Percentiles rank a stretch among this genome's conserved stretches.
Evolutionary conservation across 805 yeast genomes (phyloP).

Genomic region (Scheffersomyces stipitis): DNA sequence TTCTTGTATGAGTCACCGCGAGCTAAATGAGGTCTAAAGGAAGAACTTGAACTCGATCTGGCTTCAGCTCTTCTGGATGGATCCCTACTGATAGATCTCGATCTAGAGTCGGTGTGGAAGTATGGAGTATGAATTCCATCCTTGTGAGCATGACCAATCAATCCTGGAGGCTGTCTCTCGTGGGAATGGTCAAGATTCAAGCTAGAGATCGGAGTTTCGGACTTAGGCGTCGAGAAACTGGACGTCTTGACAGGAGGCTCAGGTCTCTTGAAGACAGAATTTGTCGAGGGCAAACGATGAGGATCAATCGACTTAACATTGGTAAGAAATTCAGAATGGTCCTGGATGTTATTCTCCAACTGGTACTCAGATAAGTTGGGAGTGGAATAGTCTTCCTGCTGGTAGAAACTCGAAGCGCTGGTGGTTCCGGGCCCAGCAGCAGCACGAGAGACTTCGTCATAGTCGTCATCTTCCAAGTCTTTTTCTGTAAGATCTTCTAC

Average conservation of each 20-base stretch:
- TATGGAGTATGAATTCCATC: conserved; percentile 29
- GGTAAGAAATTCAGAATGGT: conserved; percentile 35
- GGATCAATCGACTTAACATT: conserved; percentile 38
- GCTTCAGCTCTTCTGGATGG: conserved; percentile 12
- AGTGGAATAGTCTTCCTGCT: conserved; percentile 31
- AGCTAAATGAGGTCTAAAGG: conserved; percentile 60
- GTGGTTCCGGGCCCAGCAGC: conserved; percentile 44
- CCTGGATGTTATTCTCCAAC: conserved; percentile 37
- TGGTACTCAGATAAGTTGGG: conserved; percentile 48
- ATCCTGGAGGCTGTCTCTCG: conserved; percentile 1
- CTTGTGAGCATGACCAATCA: conserved; percentile 1
- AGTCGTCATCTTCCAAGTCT: conserved; percentile 40
- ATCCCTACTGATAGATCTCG: conserved; percentile 15
- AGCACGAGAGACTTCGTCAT: conserved; percentile 55
- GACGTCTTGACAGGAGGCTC: conserved; percentile 1
- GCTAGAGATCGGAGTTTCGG: neutral
- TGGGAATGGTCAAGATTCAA: neutral
- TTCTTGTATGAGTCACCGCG: conserved; percentile 76
- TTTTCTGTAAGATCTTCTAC: too few species aligned
- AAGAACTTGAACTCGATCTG: conserved; percentile 26
- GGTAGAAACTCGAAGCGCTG: conserved; percentile 9
- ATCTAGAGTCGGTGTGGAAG: conserved; percentile 27
- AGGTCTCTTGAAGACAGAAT: neutral
- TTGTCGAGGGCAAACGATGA: conserved; percentile 29
- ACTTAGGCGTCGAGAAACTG: conserved; percentile 7